Base-by-base conservation (phyloP, 1,284 basidiomycete genomes). In the Ceratobasidium sp. region DNA sequence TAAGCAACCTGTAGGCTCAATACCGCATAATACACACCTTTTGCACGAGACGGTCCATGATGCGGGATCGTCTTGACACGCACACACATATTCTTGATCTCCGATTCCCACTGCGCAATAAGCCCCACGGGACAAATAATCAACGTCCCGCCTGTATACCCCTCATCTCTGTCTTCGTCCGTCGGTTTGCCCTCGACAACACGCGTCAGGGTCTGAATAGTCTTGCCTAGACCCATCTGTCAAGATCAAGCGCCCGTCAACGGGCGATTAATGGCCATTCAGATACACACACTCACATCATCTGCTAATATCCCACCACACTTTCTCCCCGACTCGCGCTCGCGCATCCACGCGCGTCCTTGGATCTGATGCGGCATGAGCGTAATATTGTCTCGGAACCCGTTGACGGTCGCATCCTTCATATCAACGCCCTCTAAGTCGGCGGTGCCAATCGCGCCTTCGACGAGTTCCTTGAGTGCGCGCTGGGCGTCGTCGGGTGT, bases 221-320 rank as follows among this genome's bases (percentile, higher is more conserved):
- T 98, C 83, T 98, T 96, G 0, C 94, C 95, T 0, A 96, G 86
- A 77, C 84, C 84, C 83, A 85, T 85, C 76, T 74, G 76, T 41
- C 46, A 68, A 72, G 22, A 49, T n/a, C 24, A 53, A 53, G 29
- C 48, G 5, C 48, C 6, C 8, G 19, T 53, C 31, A 59, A 56
- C 48, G 63, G 31, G 31, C 37, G 34, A 74, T 43, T 31, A 0
- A 46, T n/a, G 22, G 16, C 51, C 72, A 66, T 34, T 31, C 68
- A 53, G 41, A 7, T 27, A 11, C 34, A 62, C n/a, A 8, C 51
- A 72, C 93, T 91, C 91, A 95, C 95, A 81, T 97, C 95, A 80
- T 97, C 95, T 0, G 96, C 95, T 11, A 98, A 84, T 79, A 98
- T 97, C 0, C 96, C 96, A 0, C 96, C 96, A 34, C 81, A 85